These are phyloP conservation scores for Ceriops tagal DNA, from an alignment of 345 rosid species.

Conservation along the genomic window DNA sequence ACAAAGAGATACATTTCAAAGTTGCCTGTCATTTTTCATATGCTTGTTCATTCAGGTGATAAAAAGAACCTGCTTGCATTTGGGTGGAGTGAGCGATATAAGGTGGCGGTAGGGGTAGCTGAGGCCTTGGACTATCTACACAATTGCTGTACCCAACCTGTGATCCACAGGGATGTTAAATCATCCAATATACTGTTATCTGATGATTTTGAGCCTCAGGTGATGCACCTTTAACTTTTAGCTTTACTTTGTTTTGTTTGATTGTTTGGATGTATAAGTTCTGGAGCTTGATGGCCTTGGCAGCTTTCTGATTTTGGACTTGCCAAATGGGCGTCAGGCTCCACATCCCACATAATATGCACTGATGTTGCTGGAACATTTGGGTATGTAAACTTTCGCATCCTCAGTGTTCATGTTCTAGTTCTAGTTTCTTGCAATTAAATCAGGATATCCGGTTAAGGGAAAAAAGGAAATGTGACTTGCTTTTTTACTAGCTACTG, in stretches of 20 bases:
- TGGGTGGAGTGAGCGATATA: conserved; percentile 74
- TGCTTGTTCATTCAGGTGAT: conserved; percentile 42
- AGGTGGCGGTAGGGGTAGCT: conserved; percentile 87
- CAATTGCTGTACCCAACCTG: conserved; percentile 36
- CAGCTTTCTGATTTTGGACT: conserved; percentile 99
- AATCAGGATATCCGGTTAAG: background rate
- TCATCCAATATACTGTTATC: conserved; percentile 88
- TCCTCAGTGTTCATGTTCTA: background rate
- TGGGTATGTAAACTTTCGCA: conserved; percentile 51
- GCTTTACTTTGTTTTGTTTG: conserved; percentile 6
- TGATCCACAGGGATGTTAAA: conserved; percentile 93
- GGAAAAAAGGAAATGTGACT: background rate
- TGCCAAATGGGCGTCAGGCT: conserved; percentile 59
- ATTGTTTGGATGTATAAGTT: conserved; percentile 6
- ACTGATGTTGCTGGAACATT: conserved; percentile 91
- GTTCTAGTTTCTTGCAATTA: background rate
- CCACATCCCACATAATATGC: conserved; percentile 45
- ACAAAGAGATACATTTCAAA: conserved; percentile 1
- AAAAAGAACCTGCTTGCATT: conserved; percentile 55
- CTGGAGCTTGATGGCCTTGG: conserved; percentile 7
- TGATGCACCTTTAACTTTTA: conserved; percentile 11
- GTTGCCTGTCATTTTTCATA: background rate
- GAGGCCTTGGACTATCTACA: conserved; percentile 90
- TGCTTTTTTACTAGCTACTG: background rate
- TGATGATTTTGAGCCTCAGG: conserved; percentile 98